A percentile compares a stretch with the other conserved stretches of the same genome.
Conservation (phyloP, 768 basidiomycete species). For the Termitomyces sp. region DNA sequence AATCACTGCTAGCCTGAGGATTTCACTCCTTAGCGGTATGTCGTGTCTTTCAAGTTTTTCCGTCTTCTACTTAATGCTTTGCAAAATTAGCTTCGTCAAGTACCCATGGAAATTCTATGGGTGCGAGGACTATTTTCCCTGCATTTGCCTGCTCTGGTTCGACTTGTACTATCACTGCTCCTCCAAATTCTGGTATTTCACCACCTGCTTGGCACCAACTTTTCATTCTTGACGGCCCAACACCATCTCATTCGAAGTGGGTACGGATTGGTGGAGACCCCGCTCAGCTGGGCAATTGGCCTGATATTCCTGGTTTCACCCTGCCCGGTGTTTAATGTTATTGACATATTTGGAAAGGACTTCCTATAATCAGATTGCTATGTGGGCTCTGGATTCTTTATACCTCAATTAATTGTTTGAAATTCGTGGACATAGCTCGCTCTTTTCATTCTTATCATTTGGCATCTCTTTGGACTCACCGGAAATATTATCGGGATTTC, state of each 20-base stretch:
- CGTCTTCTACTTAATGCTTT: slow-evolving; percentile 6
- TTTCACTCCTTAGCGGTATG: slow-evolving; percentile 64
- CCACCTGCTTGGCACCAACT: slow-evolving; percentile 78
- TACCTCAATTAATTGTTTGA: neutral
- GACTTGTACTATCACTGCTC: slow-evolving; percentile 72
- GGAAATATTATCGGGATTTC: neutral
- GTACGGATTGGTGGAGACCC: slow-evolving; percentile 81
- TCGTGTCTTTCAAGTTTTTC: neutral
- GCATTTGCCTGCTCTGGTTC: slow-evolving; percentile 63
- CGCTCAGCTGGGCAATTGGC: slow-evolving; percentile 66
- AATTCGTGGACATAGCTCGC: neutral
- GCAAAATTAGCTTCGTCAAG: slow-evolving; percentile 53
- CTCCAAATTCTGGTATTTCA: slow-evolving; percentile 60
- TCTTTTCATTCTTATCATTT: neutral
- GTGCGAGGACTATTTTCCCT: slow-evolving; percentile 67
- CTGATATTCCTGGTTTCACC: slow-evolving; percentile 61
- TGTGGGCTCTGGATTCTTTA: slow-evolving; percentile 9
- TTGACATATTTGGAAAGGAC: neutral
- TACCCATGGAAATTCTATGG: slow-evolving; percentile 77
- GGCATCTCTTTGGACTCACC: neutral
- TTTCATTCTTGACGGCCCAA: slow-evolving; percentile 73
- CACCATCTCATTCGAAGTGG: slow-evolving; percentile 70
- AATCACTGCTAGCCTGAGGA: slow-evolving; percentile 36
- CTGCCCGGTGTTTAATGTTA: slow-evolving; percentile 48
- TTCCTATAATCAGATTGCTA: neutral